Conservation (phyloP, 495 filamentous ascomycete species). For the Aspergillus heteromorphus region DNA sequence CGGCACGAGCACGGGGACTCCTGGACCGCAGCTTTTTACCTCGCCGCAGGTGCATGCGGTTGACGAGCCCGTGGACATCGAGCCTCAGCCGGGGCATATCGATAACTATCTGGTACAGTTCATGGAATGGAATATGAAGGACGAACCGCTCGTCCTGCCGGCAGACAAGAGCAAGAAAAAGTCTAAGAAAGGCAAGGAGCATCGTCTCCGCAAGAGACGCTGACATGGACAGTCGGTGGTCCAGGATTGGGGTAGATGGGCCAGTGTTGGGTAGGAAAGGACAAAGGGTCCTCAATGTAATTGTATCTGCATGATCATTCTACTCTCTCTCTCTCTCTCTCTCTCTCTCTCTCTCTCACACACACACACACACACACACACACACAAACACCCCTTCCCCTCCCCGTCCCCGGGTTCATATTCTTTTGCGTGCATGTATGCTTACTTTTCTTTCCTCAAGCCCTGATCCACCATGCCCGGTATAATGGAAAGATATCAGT, state of each 20-base stretch:
- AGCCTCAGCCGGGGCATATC: conserved; percentile 47
- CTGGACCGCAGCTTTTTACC: conserved; percentile 6
- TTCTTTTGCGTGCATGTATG: not conserved
- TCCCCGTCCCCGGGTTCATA: not conserved
- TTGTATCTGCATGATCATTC: not conserved
- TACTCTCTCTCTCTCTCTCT: not conserved
- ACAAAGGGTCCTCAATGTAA: not conserved
- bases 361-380: too few relatives aligned
- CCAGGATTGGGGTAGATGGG: not conserved
- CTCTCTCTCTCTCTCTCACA: not conserved
- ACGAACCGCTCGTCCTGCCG: conserved; percentile 73
- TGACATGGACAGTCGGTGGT: conserved; percentile 8
- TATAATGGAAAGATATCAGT: not conserved
- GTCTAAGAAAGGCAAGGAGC: conserved; percentile 69
- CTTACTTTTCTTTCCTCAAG: not conserved
- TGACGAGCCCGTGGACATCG: conserved; percentile 34
- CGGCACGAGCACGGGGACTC: conserved; percentile 8
- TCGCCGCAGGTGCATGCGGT: conserved; percentile 11
- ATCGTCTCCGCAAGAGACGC: conserved; percentile 39
- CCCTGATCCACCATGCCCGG: not conserved
- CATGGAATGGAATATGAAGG: conserved; percentile 72
- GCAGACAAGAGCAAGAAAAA: conserved; percentile 77
- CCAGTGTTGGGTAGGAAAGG: not conserved
- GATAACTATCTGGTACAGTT: conserved; percentile 83
- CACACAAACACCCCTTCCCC: not conserved